phyloP scores from a whole-genome alignment of 164 flowering plant species.

The Nelumbo lutea region DNA sequence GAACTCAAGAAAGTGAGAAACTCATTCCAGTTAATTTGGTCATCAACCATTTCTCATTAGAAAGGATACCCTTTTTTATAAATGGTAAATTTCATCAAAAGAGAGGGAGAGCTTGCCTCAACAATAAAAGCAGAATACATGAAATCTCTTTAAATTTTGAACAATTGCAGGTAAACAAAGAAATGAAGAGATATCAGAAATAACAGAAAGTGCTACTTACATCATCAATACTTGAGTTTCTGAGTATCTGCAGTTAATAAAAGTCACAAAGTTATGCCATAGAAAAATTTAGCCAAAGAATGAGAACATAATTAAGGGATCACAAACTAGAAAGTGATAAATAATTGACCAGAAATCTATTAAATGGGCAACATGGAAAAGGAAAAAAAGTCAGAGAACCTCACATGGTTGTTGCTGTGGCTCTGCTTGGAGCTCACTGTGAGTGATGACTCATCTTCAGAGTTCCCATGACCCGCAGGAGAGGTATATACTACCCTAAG shows the following conservation, averaged over 20 bases:
- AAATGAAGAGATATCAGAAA: not conserved
- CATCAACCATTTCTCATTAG: too few relatives aligned
- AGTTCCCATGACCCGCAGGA: slow-evolving; percentile 30
- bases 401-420: slow-evolving; percentile 40
- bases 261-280: not conserved
- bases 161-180: not conserved
- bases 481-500: slow-evolving; percentile 60
- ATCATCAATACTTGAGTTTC: slow-evolving; percentile 12
- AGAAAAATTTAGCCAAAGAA: not conserved
- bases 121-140: too few relatives aligned
- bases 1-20: too few relatives aligned
- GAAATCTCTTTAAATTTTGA: too few relatives aligned
- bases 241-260: slow-evolving; percentile 12
- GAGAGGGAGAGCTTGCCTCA: too few relatives aligned
- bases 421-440: slow-evolving; percentile 21
- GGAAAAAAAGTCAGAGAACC: slow-evolving; percentile 11
- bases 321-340: not conserved
- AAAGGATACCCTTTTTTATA: too few relatives aligned
- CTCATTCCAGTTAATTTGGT: too few relatives aligned
- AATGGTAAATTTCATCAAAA: too few relatives aligned
- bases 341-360: not conserved
- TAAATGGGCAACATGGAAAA: not conserved
- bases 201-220: slow-evolving; percentile 5
- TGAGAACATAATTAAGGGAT: not conserved
- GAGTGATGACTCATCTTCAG: slow-evolving; percentile 28